phyloP scores from a whole-genome alignment of 345 rosid genomes.

The Euphorbia tirucalli region DNA sequence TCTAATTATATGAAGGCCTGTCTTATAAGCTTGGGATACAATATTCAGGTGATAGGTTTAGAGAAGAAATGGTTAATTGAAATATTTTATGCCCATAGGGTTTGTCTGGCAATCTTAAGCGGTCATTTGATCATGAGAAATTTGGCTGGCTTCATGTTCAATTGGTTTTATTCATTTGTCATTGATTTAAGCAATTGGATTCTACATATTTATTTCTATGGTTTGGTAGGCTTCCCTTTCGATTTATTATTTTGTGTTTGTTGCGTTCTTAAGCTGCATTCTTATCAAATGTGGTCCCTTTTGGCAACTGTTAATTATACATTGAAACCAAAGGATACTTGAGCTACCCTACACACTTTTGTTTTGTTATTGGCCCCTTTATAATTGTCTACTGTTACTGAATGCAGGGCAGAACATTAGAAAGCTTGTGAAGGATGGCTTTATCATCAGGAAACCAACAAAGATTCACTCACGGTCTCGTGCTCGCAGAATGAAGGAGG shows the following conservation, averaged over 20 bases:
- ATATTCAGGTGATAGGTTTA: background rate
- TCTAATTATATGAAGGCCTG: background rate
- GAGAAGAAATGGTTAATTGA: slow-evolving; percentile 1
- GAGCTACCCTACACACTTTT: background rate
- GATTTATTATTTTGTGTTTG: background rate
- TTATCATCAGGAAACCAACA: slow-evolving; percentile 91
- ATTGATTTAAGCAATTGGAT: background rate
- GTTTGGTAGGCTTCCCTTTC: too few species aligned
- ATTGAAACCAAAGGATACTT: background rate
- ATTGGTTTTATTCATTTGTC: background rate
- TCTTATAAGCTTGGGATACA: background rate
- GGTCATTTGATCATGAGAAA: background rate
- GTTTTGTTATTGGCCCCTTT: background rate
- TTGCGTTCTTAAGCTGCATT: background rate
- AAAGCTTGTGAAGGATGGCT: slow-evolving; percentile 94
- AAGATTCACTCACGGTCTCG: slow-evolving; percentile 96
- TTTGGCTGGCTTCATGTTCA: background rate
- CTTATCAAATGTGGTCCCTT: background rate
- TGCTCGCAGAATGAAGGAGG: slow-evolving; percentile 80
- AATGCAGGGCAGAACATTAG: slow-evolving; percentile 80
- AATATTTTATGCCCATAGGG: background rate
- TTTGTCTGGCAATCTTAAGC: background rate
- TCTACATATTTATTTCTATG: background rate
- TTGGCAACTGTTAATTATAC: background rate
- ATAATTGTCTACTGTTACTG: background rate